Evolutionary conservation across 768 basidiomycete species (phyloP).

Genomic region (Mycena epipterygia): DNA sequence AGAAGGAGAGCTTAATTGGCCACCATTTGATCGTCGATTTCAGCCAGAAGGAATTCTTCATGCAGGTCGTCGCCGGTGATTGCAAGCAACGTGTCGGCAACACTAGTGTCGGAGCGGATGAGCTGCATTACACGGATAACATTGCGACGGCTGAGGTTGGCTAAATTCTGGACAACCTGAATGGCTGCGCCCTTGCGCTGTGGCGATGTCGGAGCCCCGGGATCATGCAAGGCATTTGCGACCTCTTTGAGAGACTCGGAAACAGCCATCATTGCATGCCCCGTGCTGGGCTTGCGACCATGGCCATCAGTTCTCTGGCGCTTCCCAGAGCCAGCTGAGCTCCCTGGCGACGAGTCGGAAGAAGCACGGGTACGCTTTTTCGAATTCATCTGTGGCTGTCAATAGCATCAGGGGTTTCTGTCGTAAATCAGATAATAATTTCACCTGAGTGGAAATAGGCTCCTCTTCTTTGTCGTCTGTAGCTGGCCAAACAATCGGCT

Average conservation of each 20-base stretch:
- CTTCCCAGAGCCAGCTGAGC: neutral
- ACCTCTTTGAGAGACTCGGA: neutral
- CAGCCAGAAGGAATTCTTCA: neutral
- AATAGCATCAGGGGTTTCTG: neutral
- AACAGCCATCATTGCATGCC: constrained; percentile 5
- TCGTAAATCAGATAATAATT: too few species aligned
- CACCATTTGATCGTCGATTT: neutral
- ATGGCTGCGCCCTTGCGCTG: neutral
- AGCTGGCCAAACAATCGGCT: neutral
- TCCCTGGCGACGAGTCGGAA: neutral
- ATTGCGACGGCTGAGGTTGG: neutral
- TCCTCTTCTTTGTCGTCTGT: neutral
- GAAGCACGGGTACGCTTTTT: neutral
- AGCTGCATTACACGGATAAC: neutral
- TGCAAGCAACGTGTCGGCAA: neutral
- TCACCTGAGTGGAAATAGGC: too few species aligned
- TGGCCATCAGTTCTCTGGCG: constrained; percentile 1
- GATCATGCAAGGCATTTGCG: neutral
- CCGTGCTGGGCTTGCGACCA: constrained; percentile 6
- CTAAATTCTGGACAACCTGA: neutral
- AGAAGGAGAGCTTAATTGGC: too few species aligned
- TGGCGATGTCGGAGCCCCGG: neutral
- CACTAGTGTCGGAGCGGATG: neutral
- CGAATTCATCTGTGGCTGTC: neutral
- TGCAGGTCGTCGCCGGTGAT: neutral